Evolutionary conservation across 257 asterid genomes (phyloP).

Genomic region (Perilla frutescens): DNA sequence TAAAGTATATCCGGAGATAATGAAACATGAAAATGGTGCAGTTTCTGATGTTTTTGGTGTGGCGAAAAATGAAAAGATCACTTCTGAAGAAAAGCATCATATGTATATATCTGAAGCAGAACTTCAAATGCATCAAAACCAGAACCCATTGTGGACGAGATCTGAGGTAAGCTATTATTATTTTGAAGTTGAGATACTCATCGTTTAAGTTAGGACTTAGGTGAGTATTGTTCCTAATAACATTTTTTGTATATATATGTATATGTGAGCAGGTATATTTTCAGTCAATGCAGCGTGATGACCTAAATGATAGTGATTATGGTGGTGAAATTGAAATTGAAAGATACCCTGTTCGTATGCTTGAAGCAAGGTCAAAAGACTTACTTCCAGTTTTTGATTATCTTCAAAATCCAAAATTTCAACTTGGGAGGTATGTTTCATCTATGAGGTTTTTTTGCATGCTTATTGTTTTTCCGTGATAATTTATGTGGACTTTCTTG

Average conservation of each 20-base stretch:
- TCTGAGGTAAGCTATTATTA: conserved; percentile 55
- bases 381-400: conserved; percentile 76
- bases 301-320: conserved; percentile 41
- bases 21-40: conserved; percentile 40
- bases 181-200: conserved; percentile 24
- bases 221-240: conserved; percentile 18
- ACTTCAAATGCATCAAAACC: conserved; percentile 77
- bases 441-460: neutral
- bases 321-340: conserved; percentile 87
- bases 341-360: conserved; percentile 54
- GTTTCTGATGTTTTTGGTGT: conserved; percentile 35
- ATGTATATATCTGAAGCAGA: conserved; percentile 88
- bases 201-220: neutral
- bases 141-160: conserved; percentile 74
- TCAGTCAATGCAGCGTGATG: conserved; percentile 60
- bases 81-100: conserved; percentile 60
- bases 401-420: conserved; percentile 65
- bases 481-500: neutral
- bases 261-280: conserved; percentile 61
- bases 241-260: conserved; percentile 20
- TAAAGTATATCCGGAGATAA: conserved; percentile 74
- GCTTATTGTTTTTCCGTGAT: neutral
- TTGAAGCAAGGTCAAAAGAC: conserved; percentile 80
- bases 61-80: conserved; percentile 32
- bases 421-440: conserved; percentile 61